Percentiles rank a stretch among this genome's conserved stretches.
Conservation (phyloP, 169 alveolate genomes). For the Plasmodium reichenowi region DNA sequence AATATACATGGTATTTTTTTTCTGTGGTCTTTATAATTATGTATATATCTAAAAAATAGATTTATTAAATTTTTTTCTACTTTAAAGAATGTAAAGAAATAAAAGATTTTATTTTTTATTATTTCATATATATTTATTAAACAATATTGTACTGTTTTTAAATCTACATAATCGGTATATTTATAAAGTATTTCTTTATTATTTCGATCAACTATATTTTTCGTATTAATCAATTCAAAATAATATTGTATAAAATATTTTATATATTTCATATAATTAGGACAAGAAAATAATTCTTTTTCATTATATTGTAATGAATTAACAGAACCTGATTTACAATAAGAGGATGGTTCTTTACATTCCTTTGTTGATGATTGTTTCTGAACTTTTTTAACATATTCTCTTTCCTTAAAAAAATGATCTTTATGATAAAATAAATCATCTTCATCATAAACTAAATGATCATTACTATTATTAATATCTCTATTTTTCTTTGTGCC, state of each 20-base stretch:
- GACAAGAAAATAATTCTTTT: conserved; percentile 45
- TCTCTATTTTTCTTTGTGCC: not conserved
- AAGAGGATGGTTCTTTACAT: not conserved
- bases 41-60: conserved; percentile 61
- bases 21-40: conserved; percentile 14
- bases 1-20: not conserved
- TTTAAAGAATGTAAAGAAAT: conserved; percentile 60
- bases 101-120: conserved; percentile 44
- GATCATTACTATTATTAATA: not conserved
- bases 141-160: conserved; percentile 49
- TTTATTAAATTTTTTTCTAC: conserved; percentile 38
- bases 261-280: conserved; percentile 51
- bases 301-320: not conserved
- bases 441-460: not conserved
- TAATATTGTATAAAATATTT: conserved; percentile 38
- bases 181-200: conserved; percentile 58
- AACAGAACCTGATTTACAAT: not conserved
- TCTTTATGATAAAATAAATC: conserved; percentile 12
- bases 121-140: conserved; percentile 59
- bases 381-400: not conserved
- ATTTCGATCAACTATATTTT: conserved; percentile 42
- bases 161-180: conserved; percentile 49
- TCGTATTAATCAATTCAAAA: conserved; percentile 58
- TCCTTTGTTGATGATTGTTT: not conserved
- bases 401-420: conserved; percentile 1